These are phyloP conservation scores for Paraphaeosphaeria minitans DNA, from an alignment of 2,329 filamentous ascomycete species.

Conservation along the genomic window DNA sequence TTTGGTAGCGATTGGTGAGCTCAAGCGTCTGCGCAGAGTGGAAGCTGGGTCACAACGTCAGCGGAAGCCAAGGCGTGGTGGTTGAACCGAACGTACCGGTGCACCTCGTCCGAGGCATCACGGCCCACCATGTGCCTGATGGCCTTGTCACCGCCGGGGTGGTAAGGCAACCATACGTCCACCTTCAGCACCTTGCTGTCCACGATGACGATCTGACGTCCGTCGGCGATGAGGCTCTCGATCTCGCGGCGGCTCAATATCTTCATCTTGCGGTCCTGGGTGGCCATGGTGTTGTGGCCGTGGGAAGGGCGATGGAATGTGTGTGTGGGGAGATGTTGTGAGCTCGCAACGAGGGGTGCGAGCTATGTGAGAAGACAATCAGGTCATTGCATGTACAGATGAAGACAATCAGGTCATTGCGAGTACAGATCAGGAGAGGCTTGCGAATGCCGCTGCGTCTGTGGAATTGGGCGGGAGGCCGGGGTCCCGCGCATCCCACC, in stretches of 20 bases:
- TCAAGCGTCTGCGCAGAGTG: slow-evolving; percentile 79
- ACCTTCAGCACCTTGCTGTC: slow-evolving; percentile 82
- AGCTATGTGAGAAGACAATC: background rate
- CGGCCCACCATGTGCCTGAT: slow-evolving; percentile 92
- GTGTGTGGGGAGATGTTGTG: slow-evolving; percentile 3
- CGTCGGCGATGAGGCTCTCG: slow-evolving; percentile 82
- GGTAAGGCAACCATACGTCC: slow-evolving; percentile 85
- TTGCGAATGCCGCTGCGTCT: background rate
- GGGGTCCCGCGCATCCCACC: slow-evolving; percentile 1
- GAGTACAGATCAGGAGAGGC: background rate
- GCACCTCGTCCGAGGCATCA: slow-evolving; percentile 94
- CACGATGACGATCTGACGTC: slow-evolving; percentile 78
- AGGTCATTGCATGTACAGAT: slow-evolving; percentile 5
- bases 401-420: slow-evolving; percentile 9
- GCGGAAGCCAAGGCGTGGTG: background rate
- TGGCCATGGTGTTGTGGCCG: slow-evolving; percentile 30
- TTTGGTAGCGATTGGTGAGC: slow-evolving; percentile 80
- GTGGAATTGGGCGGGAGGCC: slow-evolving; percentile 1
- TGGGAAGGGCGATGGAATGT: background rate
- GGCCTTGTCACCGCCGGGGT: slow-evolving; percentile 89
- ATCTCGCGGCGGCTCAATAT: slow-evolving; percentile 68
- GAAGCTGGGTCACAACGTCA: slow-evolving; percentile 59
- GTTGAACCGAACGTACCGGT: slow-evolving; percentile 66
- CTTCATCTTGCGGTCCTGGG: slow-evolving; percentile 50
- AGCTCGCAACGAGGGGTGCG: background rate